These are phyloP conservation scores for Sporothrix inflata DNA, from an alignment of 2,329 filamentous ascomycete genomes.

Conservation along the genomic window DNA sequence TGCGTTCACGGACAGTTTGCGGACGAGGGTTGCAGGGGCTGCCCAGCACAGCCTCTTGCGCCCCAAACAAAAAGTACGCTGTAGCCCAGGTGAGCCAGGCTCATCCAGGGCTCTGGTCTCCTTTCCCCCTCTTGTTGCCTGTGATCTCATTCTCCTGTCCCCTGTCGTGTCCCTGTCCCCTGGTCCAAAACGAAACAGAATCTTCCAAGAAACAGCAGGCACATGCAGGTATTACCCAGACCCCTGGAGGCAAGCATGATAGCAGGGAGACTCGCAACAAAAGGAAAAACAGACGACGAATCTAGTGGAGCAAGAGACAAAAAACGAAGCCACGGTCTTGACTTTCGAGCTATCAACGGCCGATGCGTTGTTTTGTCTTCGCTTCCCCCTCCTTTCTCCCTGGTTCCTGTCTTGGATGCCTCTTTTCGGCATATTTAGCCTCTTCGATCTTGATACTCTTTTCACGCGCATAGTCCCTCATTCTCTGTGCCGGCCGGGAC, in stretches of 20 bases:
- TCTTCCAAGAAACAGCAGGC: neutral
- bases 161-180: neutral
- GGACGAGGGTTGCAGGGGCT: neutral
- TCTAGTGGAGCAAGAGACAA: neutral
- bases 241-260: neutral
- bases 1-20: neutral
- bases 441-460: neutral
- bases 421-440: conserved; percentile 15
- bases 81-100: neutral
- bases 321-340: conserved; percentile 16
- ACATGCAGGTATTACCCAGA: conserved; percentile 3
- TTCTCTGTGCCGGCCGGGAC: neutral
- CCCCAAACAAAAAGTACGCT: conserved; percentile 6
- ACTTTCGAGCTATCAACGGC: neutral
- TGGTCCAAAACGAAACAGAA: conserved; percentile 6
- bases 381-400: neutral
- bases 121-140: neutral
- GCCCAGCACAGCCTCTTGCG: conserved; percentile 16
- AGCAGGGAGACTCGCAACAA: neutral
- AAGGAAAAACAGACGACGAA: neutral
- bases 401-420: conserved; percentile 14
- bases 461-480: neutral
- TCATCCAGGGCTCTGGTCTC: neutral
- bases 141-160: too few species aligned
- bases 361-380: conserved; percentile 15